phyloP scores from a whole-genome alignment of 148 eudicot genomes.

The Vaccinium corymbosum region DNA sequence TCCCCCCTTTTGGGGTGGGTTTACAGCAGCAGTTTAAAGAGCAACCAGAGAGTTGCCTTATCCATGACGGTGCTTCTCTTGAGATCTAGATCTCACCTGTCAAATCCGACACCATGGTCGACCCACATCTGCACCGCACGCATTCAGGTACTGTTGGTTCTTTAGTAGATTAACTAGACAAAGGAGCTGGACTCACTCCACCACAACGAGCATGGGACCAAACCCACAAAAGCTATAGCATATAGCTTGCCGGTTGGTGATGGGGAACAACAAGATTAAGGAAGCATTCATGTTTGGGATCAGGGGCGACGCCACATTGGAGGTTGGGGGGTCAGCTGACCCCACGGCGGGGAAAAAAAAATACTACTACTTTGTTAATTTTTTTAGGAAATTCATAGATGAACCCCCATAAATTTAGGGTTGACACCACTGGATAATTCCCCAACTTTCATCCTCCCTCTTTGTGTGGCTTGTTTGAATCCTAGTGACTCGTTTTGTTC shows the following conservation, averaged over 20 bases:
- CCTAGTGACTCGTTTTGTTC: too few relatives aligned
- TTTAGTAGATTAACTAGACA: not conserved
- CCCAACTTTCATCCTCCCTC: too few relatives aligned
- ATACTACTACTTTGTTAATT: too few relatives aligned
- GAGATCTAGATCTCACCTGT: constrained; percentile 21
- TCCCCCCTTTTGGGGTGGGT: constrained; percentile 27
- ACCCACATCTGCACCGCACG: not conserved
- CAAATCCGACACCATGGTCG: constrained; percentile 24
- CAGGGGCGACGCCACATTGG: too few relatives aligned
- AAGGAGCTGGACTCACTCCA: not conserved
- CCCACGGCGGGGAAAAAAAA: too few relatives aligned
- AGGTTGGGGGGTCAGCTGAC: too few relatives aligned
- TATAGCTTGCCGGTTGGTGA: not conserved
- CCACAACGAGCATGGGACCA: not conserved
- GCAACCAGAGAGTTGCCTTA: constrained; percentile 27
- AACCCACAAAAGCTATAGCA: not conserved
- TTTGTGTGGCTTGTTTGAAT: too few relatives aligned
- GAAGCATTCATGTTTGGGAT: too few relatives aligned
- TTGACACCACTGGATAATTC: too few relatives aligned
- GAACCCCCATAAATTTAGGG: too few relatives aligned
- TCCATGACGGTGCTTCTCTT: not conserved
- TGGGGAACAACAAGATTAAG: too few relatives aligned
- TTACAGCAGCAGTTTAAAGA: constrained; percentile 20
- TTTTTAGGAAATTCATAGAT: too few relatives aligned
- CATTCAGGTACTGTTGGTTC: not conserved